Evolutionary conservation across 441 rosid genomes (phyloP).

Genomic region (Hura crepitans): DNA sequence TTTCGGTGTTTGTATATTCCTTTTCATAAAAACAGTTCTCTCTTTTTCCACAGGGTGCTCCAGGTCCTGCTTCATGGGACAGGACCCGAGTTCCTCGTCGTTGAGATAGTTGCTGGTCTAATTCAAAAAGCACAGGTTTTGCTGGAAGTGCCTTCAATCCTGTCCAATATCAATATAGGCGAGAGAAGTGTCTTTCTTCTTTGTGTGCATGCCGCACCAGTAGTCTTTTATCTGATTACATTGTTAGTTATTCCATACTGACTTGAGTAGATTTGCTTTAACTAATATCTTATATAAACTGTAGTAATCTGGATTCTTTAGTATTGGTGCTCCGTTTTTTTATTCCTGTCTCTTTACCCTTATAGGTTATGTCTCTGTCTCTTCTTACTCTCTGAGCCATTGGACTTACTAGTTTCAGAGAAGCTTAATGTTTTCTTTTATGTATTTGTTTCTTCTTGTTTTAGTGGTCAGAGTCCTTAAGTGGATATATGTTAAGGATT

Average conservation of each 20-base stretch:
- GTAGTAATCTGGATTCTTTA: slow-evolving; percentile 20
- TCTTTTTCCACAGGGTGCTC: slow-evolving; percentile 53
- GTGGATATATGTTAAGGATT: not conserved
- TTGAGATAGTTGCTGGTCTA: slow-evolving; percentile 36
- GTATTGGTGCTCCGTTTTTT: slow-evolving; percentile 19
- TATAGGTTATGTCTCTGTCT: slow-evolving; percentile 10
- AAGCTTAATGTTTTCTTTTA: slow-evolving; percentile 11
- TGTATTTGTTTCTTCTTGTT: slow-evolving; percentile 3
- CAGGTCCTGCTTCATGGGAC: slow-evolving; percentile 75
- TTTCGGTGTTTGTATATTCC: slow-evolving; percentile 5
- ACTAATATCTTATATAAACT: slow-evolving; percentile 24
- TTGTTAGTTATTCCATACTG: slow-evolving; percentile 37
- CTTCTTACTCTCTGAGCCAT: not conserved
- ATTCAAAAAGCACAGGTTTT: slow-evolving; percentile 27
- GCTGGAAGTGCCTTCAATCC: slow-evolving; percentile 19
- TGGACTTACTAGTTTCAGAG: slow-evolving; percentile 10
- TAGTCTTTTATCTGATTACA: slow-evolving; percentile 36
- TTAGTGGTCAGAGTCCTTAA: not conserved
- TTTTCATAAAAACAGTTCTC: slow-evolving; percentile 15
- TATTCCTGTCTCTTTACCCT: slow-evolving; percentile 10
- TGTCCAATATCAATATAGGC: slow-evolving; percentile 25
- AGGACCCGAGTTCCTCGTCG: slow-evolving; percentile 59
- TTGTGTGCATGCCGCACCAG: slow-evolving; percentile 31
- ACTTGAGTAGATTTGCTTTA: slow-evolving; percentile 29
- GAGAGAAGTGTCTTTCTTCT: slow-evolving; percentile 40